Conservation (phyloP, 495 filamentous ascomycete genomes). For the Penicillium argentinense region DNA sequence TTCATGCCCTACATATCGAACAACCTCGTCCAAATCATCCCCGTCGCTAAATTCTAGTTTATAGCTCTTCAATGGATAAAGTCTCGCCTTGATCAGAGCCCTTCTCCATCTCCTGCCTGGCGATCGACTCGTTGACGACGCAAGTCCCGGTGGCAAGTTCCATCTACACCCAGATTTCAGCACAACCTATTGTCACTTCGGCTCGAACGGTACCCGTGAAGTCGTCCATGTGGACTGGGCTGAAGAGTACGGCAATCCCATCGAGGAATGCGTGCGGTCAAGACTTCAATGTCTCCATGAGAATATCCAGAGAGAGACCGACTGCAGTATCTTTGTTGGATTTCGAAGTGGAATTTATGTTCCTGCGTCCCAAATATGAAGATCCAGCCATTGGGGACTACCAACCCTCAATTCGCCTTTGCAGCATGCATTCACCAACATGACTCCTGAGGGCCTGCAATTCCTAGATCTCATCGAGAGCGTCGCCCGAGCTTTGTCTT, state of each 20-base stretch:
- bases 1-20: constrained; percentile 68
- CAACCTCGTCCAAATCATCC: constrained; percentile 58
- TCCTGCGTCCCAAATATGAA: constrained; percentile 41
- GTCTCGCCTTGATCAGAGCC: constrained; percentile 49
- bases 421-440: constrained; percentile 10
- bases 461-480: constrained; percentile 57
- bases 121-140: constrained; percentile 45
- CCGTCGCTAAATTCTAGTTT: constrained; percentile 55
- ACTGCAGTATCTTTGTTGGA: constrained; percentile 57
- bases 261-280: constrained; percentile 54
- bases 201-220: constrained; percentile 45
- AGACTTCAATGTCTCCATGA: constrained; percentile 46
- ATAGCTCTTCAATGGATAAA: constrained; percentile 48
- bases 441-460: constrained; percentile 17
- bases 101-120: constrained; percentile 56
- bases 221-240: constrained; percentile 43
- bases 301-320: constrained; percentile 31
- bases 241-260: constrained; percentile 30
- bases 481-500: constrained; percentile 49
- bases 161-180: constrained; percentile 53
- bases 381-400: constrained; percentile 4
- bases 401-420: constrained; percentile 2
- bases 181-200: constrained; percentile 49
- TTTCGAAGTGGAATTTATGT: constrained; percentile 77
- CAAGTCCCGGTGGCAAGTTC: constrained; percentile 48